Conservation (phyloP, 192 early-diverging fungal species). For the Rhizophagus clarus region DNA sequence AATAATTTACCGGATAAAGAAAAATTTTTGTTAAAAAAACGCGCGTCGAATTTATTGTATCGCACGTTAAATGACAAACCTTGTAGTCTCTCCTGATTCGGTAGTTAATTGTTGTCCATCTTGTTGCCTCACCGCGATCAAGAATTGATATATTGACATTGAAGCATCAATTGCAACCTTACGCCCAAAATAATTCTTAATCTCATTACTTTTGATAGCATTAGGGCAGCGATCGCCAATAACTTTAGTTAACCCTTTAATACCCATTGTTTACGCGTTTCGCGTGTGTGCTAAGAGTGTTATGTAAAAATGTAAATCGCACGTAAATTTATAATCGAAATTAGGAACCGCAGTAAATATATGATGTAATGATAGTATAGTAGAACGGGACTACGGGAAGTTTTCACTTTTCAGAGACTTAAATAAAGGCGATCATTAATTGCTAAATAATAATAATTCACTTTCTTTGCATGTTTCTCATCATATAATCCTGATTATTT, state of each 20-base stretch:
- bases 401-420: no score
- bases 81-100: constrained; percentile 89
- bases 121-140: constrained; percentile 88
- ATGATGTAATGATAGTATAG: no score
- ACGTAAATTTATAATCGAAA: no score
- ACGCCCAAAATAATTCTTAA: constrained; percentile 88
- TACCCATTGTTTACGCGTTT: constrained; percentile 60
- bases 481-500: no score
- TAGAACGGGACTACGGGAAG: no score
- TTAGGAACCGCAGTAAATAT: no score
- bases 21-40: not conserved
- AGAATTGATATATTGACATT: constrained; percentile 98
- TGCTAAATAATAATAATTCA: no score
- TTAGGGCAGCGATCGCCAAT: constrained; percentile 89
- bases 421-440: no score
- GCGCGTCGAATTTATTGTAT: not conserved
- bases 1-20: not conserved
- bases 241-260: constrained; percentile 87
- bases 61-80: constrained; percentile 42
- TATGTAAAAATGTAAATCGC: no score
- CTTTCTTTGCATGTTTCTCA: no score
- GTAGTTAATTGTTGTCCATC: constrained; percentile 91
- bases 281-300: no score
- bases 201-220: constrained; percentile 81
- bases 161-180: constrained; percentile 98